Conservation (phyloP, 225 moss, liverwort and hornwort genomes). For the Bryum argenteum region DNA sequence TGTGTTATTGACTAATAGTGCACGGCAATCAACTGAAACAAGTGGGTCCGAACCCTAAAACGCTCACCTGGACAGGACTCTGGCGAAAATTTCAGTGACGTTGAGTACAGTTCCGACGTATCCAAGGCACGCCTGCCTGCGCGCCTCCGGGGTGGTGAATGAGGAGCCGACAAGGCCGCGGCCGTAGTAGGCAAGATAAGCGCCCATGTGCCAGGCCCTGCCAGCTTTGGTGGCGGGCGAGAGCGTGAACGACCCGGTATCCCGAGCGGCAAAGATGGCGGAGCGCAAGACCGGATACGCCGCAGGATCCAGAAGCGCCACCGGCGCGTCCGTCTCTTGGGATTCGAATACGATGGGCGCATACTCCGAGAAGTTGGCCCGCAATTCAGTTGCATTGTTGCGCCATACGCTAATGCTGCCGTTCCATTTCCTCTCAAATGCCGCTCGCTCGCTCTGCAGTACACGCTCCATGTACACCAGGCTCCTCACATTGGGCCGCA, state of each 20-base stretch:
- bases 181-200: constrained; percentile 75
- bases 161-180: constrained; percentile 20
- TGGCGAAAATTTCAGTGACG: constrained; percentile 55
- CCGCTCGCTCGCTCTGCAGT: constrained; percentile 53
- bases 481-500: constrained; percentile 61
- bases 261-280: constrained; percentile 49
- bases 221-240: constrained; percentile 49
- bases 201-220: constrained; percentile 61
- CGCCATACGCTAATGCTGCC: constrained; percentile 40
- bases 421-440: constrained; percentile 60
- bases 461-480: constrained; percentile 65
- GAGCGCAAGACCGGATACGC: constrained; percentile 35
- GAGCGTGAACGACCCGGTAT: constrained; percentile 58
- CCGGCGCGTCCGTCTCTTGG: constrained; percentile 9
- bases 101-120: constrained; percentile 61
- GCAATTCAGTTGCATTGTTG: constrained; percentile 2
- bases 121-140: constrained; percentile 50
- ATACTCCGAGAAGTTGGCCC: constrained; percentile 59
- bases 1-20: too few species aligned
- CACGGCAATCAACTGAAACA: too few species aligned
- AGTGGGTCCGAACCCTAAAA: constrained; percentile 18
- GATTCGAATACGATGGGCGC: constrained; percentile 62
- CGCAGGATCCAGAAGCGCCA: constrained; percentile 39
- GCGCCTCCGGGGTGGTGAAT: constrained; percentile 36
- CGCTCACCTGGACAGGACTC: constrained; percentile 51